Evolutionary conservation across 371 early-diverging fungal species (phyloP).

Genomic region (Apophysomyces ossiformis): DNA sequence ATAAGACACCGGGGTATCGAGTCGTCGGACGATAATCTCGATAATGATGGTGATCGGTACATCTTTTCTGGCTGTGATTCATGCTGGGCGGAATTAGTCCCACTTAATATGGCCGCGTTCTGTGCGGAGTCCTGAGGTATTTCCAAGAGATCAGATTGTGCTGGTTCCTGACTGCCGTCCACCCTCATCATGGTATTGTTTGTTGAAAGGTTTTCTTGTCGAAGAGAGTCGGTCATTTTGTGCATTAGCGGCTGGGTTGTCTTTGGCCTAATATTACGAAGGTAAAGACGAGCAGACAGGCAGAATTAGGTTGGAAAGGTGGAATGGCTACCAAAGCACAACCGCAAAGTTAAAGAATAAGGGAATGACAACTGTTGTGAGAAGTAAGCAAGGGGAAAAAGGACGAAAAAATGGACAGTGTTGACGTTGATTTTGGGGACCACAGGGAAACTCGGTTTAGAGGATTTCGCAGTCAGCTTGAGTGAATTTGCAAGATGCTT

Average conservation of each 20-base stretch:
- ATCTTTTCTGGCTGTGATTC: background rate
- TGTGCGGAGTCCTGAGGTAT: background rate
- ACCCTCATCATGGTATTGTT: background rate
- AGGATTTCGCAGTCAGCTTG: background rate
- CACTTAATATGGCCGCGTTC: background rate
- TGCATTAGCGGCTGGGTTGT: background rate
- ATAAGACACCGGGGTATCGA: slow-evolving; percentile 15
- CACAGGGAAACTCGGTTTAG: no score
- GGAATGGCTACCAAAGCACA: background rate
- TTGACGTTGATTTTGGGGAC: background rate
- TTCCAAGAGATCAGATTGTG: background rate
- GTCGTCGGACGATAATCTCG: slow-evolving; percentile 23
- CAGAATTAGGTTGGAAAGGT: background rate
- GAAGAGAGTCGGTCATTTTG: background rate
- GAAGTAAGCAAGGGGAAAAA: slow-evolving; percentile 1
- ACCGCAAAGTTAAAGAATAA: background rate
- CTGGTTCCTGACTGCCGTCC: slow-evolving; percentile 1
- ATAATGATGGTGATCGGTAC: slow-evolving; percentile 9
- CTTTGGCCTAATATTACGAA: background rate
- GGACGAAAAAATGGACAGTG: slow-evolving; percentile 9
- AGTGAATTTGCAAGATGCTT: no score
- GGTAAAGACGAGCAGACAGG: background rate
- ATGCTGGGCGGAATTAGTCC: background rate
- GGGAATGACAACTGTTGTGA: slow-evolving; percentile 4
- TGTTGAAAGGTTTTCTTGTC: background rate